Evolutionary conservation across 73 alveolate species (phyloP).

Genomic region (Tetrahymena thermophila): DNA sequence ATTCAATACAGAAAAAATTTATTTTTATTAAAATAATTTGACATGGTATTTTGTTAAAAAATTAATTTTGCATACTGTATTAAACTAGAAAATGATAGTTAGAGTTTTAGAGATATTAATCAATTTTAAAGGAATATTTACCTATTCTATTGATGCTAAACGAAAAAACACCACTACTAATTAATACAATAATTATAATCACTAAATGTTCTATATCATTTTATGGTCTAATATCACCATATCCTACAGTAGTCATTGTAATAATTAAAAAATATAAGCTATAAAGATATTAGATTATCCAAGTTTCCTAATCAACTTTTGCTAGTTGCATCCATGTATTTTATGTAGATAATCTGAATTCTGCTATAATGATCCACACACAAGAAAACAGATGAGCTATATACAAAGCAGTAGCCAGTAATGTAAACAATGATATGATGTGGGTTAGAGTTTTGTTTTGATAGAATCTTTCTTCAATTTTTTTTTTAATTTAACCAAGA

Average conservation of each 20-base stretch:
- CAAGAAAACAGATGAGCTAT: not conserved
- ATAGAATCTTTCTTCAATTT: not conserved
- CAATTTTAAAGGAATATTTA: not conserved
- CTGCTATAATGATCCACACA: not conserved
- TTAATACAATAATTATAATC: constrained; percentile 4
- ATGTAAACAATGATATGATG: not conserved
- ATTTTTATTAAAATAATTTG: too few species aligned
- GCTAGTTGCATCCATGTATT: not conserved
- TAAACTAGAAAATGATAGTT: too few species aligned
- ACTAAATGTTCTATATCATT: constrained; percentile 12
- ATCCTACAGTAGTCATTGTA: constrained; percentile 33
- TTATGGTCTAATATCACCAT: constrained; percentile 38
- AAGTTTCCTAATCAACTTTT: not conserved
- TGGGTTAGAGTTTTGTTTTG: not conserved
- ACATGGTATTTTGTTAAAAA: too few species aligned
- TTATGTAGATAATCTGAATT: not conserved
- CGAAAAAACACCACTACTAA: constrained; percentile 18
- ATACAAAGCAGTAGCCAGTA: not conserved
- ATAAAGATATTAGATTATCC: constrained; percentile 20
- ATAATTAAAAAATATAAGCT: constrained; percentile 24
- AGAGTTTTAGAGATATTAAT: too few species aligned
- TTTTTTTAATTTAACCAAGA: not conserved
- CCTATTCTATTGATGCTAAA: constrained; percentile 28
- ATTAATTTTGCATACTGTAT: too few species aligned
- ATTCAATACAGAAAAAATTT: too few species aligned